Evolutionary conservation across 2,329 filamentous ascomycete species (phyloP).

Genomic region (Paecilomyces niveus): DNA sequence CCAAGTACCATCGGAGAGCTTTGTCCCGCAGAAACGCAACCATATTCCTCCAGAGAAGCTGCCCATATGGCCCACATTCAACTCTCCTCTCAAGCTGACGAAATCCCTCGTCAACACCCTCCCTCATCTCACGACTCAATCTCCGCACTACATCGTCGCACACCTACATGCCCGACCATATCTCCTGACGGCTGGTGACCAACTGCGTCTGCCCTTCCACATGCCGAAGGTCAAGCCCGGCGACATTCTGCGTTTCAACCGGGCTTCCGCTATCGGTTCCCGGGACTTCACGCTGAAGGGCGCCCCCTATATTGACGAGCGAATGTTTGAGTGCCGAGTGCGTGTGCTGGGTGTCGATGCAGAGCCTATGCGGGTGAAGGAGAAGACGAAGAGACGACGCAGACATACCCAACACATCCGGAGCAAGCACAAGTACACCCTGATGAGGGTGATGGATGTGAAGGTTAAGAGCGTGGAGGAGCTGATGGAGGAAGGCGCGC

Average conservation of each 20-base stretch:
- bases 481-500: slow-evolving; percentile 38
- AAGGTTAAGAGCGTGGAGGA: slow-evolving; percentile 56
- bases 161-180: slow-evolving; percentile 45
- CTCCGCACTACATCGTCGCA: slow-evolving; percentile 41
- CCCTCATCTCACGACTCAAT: slow-evolving; percentile 37
- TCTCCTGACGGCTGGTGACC: slow-evolving; percentile 56
- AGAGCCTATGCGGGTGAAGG: slow-evolving; percentile 67
- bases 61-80: slow-evolving; percentile 31
- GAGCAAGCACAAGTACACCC: slow-evolving; percentile 88
- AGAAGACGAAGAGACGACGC: slow-evolving; percentile 73
- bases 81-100: slow-evolving; percentile 31
- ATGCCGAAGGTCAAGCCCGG: slow-evolving; percentile 72
- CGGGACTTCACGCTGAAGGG: slow-evolving; percentile 87
- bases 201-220: slow-evolving; percentile 68
- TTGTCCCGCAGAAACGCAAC: slow-evolving; percentile 14
- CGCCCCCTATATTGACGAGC: slow-evolving; percentile 72
- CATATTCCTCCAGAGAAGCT: slow-evolving; percentile 24
- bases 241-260: slow-evolving; percentile 80
- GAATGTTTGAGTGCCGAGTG: slow-evolving; percentile 77
- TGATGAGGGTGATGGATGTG: slow-evolving; percentile 76
- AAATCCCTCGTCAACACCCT: slow-evolving; percentile 36
- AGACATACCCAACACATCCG: slow-evolving; percentile 63
- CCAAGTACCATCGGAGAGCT: slow-evolving; percentile 6
- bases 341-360: slow-evolving; percentile 78
- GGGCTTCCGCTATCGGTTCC: slow-evolving; percentile 73